A percentile compares a stretch with the other conserved stretches of the same genome.
These are phyloP conservation scores for Ceratobasidium papillatum DNA, from an alignment of 1,284 basidiomycete species.

Conservation along the genomic window DNA sequence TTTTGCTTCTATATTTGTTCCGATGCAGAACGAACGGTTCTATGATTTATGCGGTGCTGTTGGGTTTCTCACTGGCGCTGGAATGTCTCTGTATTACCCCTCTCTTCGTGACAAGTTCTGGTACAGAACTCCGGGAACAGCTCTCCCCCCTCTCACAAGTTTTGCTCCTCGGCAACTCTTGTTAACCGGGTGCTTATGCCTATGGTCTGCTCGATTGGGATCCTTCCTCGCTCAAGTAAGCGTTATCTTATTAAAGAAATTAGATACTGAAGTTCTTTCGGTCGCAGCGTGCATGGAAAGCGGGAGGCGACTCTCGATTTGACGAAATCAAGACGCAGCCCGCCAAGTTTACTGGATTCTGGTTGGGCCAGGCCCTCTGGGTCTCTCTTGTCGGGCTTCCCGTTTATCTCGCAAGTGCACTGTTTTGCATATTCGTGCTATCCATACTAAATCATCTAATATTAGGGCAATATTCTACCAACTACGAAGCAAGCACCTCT, in stretches of 20 bases:
- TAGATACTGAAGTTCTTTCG: neutral
- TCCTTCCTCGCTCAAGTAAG: conserved; percentile 37
- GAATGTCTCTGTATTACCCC: conserved; percentile 41
- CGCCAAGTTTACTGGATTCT: conserved; percentile 30
- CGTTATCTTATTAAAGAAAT: neutral
- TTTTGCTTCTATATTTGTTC: conserved; percentile 41
- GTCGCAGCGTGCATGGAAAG: conserved; percentile 39
- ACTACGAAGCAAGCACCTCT: conserved; percentile 65
- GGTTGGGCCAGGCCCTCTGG: conserved; percentile 43
- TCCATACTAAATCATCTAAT: conserved; percentile 31
- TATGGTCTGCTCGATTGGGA: conserved; percentile 42
- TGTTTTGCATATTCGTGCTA: neutral
- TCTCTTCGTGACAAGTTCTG: conserved; percentile 29
- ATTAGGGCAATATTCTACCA: conserved; percentile 69
- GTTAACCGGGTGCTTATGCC: conserved; percentile 38
- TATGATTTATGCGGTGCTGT: conserved; percentile 41
- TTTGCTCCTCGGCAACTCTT: conserved; percentile 42
- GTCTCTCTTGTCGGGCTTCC: conserved; percentile 38
- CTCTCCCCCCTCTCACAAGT: conserved; percentile 14
- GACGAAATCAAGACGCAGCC: conserved; percentile 43
- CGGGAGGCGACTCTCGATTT: conserved; percentile 41
- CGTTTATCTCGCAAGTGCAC: conserved; percentile 25
- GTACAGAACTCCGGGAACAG: conserved; percentile 26
- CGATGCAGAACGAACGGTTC: conserved; percentile 38
- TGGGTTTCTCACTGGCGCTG: conserved; percentile 41